Percentiles rank a stretch among this genome's conserved stretches.
These are phyloP conservation scores for Malus fusca DNA, from an alignment of 306 rosid genomes.

Conservation along the genomic window DNA sequence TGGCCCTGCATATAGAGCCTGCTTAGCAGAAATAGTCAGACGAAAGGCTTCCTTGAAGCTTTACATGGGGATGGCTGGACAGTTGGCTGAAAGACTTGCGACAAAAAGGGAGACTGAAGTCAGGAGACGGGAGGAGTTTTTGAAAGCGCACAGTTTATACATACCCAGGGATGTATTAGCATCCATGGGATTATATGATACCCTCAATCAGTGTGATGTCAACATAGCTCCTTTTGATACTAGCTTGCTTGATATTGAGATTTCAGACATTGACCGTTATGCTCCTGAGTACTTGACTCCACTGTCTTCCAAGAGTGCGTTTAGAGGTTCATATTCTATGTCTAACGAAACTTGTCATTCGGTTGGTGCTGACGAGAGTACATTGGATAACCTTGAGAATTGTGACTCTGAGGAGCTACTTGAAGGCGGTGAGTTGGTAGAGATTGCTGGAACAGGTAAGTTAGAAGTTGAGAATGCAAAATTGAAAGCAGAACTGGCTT, in stretches of 20 bases:
- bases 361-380: constrained; percentile 43
- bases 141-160: constrained; percentile 50
- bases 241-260: constrained; percentile 77
- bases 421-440: constrained; percentile 71
- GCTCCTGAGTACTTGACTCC: constrained; percentile 79
- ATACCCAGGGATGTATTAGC: constrained; percentile 77
- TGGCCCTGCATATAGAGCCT: constrained; percentile 89
- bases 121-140: constrained; percentile 71
- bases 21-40: constrained; percentile 94
- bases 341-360: constrained; percentile 53
- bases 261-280: constrained; percentile 69
- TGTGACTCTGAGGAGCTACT: constrained; percentile 51
- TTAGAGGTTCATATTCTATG: constrained; percentile 45
- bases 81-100: constrained; percentile 90
- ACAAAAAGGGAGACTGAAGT: constrained; percentile 76
- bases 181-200: constrained; percentile 82
- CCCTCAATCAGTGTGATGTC: constrained; percentile 89
- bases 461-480: constrained; percentile 98
- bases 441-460: constrained; percentile 91
- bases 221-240: constrained; percentile 84
- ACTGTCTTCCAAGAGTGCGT: constrained; percentile 43
- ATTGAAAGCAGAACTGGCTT: constrained; percentile 95
- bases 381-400: constrained; percentile 41
- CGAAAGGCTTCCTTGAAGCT: constrained; percentile 90
- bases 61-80: constrained; percentile 99